phyloP scores from a whole-genome alignment of 371 early-diverging fungal species.

The Neoconidiobolus thromboides region DNA sequence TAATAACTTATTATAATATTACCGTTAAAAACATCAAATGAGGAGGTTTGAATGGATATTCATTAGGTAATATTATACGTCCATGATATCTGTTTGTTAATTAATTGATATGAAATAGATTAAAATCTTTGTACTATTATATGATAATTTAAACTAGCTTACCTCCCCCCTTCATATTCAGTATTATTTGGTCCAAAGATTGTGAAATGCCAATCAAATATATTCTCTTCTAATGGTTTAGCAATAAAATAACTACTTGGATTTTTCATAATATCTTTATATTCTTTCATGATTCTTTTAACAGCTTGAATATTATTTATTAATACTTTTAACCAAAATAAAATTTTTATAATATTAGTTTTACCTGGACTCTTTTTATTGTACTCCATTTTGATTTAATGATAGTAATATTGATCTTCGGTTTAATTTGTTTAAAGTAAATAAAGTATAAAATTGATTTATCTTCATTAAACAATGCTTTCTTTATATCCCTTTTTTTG shows the following conservation, averaged over 20 bases:
- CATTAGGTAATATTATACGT: constrained; percentile 52
- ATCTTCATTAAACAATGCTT: too few species aligned
- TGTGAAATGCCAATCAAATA: constrained; percentile 90
- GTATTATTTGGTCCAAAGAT: constrained; percentile 71
- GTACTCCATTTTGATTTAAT: too few species aligned
- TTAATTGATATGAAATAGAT: background rate
- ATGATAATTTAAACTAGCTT: background rate
- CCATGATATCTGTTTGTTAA: constrained; percentile 40
- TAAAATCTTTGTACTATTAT: background rate
- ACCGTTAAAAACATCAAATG: constrained; percentile 73
- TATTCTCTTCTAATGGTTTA: constrained; percentile 28
- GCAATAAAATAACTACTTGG: constrained; percentile 17
- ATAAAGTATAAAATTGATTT: too few species aligned
- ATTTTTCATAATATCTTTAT: constrained; percentile 30
- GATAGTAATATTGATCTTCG: too few species aligned
- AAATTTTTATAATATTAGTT: too few species aligned
- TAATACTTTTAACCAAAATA: too few species aligned
- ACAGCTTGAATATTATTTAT: background rate
- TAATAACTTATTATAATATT: constrained; percentile 1
- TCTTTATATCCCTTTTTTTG: too few species aligned
- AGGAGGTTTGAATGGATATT: constrained; percentile 92
- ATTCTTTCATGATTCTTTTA: constrained; percentile 19
- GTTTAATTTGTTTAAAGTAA: too few species aligned
- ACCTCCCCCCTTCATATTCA: constrained; percentile 72
- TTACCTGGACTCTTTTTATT: too few species aligned